These are phyloP conservation scores for Leishmania gerbilli DNA, from an alignment of 208 protist species.

Conservation along the genomic window DNA sequence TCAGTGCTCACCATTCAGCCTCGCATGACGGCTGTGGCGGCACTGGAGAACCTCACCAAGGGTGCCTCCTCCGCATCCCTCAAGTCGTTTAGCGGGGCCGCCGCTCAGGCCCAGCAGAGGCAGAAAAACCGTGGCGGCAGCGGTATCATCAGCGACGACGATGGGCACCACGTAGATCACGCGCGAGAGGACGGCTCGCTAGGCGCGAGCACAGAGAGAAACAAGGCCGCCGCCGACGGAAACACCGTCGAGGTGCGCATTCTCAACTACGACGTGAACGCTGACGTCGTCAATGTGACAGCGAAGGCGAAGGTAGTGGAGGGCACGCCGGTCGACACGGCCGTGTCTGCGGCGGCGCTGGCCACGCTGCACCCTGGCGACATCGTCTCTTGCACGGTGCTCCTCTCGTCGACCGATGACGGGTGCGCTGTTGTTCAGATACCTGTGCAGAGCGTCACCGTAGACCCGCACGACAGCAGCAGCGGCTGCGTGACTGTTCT, in stretches of 20 bases:
- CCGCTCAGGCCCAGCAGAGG: neutral
- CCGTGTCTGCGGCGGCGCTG: constrained; percentile 38
- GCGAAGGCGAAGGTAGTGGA: constrained; percentile 63
- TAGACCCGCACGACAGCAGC: neutral
- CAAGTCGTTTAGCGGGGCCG: constrained; percentile 6
- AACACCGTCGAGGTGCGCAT: constrained; percentile 67
- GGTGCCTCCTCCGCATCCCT: neutral
- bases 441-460: constrained; percentile 6
- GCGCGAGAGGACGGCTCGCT: neutral
- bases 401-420: constrained; percentile 84
- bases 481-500: constrained; percentile 43
- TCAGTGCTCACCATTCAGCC: constrained; percentile 56
- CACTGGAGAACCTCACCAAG: constrained; percentile 48
- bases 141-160: constrained; percentile 2
- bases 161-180: neutral
- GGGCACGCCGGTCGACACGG: constrained; percentile 66
- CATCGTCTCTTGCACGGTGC: constrained; percentile 54
- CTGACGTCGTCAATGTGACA: constrained; percentile 75
- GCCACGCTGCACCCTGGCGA: constrained; percentile 36
- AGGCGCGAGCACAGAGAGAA: neutral
- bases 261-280: constrained; percentile 78
- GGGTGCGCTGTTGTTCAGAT: constrained; percentile 83
- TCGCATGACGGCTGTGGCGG: constrained; percentile 70
- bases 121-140: neutral
- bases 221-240: neutral